Conservation (phyloP, 495 filamentous ascomycete species). For the Clohesyomyces aquaticus region DNA sequence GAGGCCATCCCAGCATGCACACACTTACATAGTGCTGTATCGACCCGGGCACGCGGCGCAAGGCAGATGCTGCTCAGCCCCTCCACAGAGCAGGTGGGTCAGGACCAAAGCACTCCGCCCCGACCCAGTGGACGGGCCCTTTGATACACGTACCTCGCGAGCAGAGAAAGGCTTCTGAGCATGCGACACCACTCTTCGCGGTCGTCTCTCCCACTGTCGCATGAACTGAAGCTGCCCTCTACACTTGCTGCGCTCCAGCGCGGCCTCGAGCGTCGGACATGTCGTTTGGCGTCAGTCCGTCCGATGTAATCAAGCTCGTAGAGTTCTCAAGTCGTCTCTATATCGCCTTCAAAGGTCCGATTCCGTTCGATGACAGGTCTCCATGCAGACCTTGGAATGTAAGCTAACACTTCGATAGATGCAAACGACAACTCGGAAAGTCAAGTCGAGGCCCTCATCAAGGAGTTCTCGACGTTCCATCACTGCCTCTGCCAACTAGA, state of each 20-base stretch:
- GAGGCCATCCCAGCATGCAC: neutral
- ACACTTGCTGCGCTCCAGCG: conserved; percentile 24
- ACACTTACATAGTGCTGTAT: neutral
- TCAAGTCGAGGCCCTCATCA: conserved; percentile 27
- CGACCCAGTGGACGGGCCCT: neutral
- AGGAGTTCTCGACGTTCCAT: conserved; percentile 30
- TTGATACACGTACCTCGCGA: too few species aligned
- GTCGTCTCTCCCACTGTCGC: conserved; percentile 6
- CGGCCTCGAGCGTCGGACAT: conserved; percentile 24
- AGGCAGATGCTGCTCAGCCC: conserved; percentile 16
- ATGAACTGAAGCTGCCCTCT: conserved; percentile 19
- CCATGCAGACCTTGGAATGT: too few species aligned
- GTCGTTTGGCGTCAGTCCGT: conserved; percentile 33
- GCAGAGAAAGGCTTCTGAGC: too few species aligned
- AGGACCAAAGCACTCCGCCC: conserved; percentile 10
- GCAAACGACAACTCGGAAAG: conserved; percentile 33
- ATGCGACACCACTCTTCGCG: conserved; percentile 22
- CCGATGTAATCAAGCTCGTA: conserved; percentile 33
- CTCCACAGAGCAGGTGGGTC: neutral
- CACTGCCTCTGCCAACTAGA: conserved; percentile 29
- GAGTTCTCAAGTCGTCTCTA: conserved; percentile 30
- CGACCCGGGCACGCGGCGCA: neutral
- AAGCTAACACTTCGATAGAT: conserved; percentile 17
- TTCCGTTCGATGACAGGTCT: too few species aligned
- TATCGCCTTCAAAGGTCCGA: conserved; percentile 29